Base-by-base conservation (phyloP, 331 rosid genomes). In the Quercus phellos region DNA sequence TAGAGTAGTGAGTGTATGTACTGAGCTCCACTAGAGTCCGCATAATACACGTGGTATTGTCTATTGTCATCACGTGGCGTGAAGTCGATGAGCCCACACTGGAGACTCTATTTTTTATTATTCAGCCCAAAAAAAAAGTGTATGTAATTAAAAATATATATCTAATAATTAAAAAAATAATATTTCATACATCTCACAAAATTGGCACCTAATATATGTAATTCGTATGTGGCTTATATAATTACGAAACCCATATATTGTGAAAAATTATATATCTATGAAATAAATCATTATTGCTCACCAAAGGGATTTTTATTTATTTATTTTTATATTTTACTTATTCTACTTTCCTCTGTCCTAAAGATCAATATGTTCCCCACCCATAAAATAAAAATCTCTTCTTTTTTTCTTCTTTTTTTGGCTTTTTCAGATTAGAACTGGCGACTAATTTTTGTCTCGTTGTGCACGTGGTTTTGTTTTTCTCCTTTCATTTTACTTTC, bases 1-100 rank as follows among this genome's bases (percentile, higher is more conserved):
- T 18, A 63, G 1, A 63, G 69, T 1, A n/a, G 30, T 63, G 11
- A 8, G 11, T 38, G 46, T 8, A 38, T 2, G 46, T 38, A 8
- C 8, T 8, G 8, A 38, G 46, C 0, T 0, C 0, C 3, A 38
- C 0, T 8, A 8, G 9, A 2, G 1, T 0, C 0, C 0, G 1
- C 10, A 1, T 8, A 0, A 0, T 38, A 38, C 0, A 38, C 3
- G 0, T 38, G 3, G 0, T 8, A 38, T 38, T 38, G 0, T 38
- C 0, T 0, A 38, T 38, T 38, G 0, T 2, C 0, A 2, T 38
- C 46, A 38, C 3, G 0, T 38, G 46, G 0, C 1, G 1, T 8
- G 0, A 2, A 3, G 0, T 8, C 1, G 3, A 38, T 38, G 0
- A 38, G 1, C 0, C 0, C 12, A 38, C 12, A 8, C 3, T 0